Evolutionary conservation across 208 protist species (phyloP), one percentile per base, ranked within the genome.

Genomic region (Hexamita inflata): DNA sequence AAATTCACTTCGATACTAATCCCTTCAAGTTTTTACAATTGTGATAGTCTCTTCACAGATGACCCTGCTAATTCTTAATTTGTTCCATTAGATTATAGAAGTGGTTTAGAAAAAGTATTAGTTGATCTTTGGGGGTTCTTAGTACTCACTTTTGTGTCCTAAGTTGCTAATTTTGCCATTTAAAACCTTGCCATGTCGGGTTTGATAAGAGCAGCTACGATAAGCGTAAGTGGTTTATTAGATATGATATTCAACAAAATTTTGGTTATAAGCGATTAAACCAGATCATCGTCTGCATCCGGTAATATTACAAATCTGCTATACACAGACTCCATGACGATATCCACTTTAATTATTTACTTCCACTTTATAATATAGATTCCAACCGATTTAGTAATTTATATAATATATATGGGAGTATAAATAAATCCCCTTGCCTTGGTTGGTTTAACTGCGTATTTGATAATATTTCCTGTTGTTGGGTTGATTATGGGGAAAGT

Each of bases 251-350:
- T 24, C 19, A 53, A 53, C 19, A 53, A 53, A 53, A 53, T 53
- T 53, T 53, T 53, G 45, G 19, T 4, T 24, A 24, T 53, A 19
- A 24, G 11, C 19, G 19, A 53, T 19, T 19, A 53, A 24, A 19
- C 45, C 19, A 53, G 45, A 53, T 53, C 45, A 53, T 24, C 4
- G 4, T 53, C 45, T 4, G 4, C 45, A 4, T 24, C 75, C 2
- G 86, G 86, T 64, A 80, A 86, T 62, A 82, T 89, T 59, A 78
- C 85, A n/a, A 87, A 89, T 75, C 62, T 86, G 57, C 82, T 86
- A 77, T 61, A 74, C 19, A 73, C 75, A 28, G 82, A 84, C 66
- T 64, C 75, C 0, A 0, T 13, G 34, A 57, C 1, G 19, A 53
- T 86, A 2, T 2, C 65, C 58, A 70, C 77, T 29, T 59, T 83